Conservation (phyloP, 768 basidiomycete genomes). For the Mrakia blollopis region DNA sequence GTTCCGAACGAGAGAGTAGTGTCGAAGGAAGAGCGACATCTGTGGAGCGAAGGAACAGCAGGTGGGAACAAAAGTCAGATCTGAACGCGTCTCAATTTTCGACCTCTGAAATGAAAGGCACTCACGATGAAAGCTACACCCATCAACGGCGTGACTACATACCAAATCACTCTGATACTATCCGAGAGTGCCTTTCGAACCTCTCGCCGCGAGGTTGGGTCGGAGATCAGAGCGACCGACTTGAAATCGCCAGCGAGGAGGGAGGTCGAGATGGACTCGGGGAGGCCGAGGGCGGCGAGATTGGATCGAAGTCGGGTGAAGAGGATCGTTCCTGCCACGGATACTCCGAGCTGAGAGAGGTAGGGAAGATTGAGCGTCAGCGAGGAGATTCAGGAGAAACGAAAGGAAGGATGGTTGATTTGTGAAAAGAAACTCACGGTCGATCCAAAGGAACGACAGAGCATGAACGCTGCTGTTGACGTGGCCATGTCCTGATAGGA, state of each 20-base stretch:
- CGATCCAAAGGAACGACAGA: background rate
- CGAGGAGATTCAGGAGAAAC: background rate
- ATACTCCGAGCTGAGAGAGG: slow-evolving; percentile 6
- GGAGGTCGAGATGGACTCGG: background rate
- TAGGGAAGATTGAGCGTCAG: background rate
- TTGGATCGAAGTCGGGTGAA: slow-evolving; percentile 2
- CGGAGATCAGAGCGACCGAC: background rate
- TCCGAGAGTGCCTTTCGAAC: slow-evolving; percentile 1
- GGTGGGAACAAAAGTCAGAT: background rate
- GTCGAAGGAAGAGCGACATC: slow-evolving; percentile 14
- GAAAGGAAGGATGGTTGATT: background rate
- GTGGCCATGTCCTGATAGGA: slow-evolving; percentile 7
- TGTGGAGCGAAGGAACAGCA: background rate
- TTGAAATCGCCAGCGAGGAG: background rate
- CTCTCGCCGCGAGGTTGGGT: background rate
- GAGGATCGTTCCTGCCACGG: slow-evolving; percentile 16
- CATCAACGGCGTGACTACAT: slow-evolving; percentile 11
- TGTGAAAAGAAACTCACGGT: background rate
- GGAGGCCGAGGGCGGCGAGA: background rate
- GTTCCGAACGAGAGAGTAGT: slow-evolving; percentile 12
- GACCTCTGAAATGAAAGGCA: background rate
- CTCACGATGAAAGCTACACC: slow-evolving; percentile 13
- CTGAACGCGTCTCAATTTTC: background rate
- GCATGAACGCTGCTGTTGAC: background rate
- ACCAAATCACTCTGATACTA: slow-evolving; percentile 19